phyloP scores from a whole-genome alignment of 2,329 filamentous ascomycete species.

The Cladosporium sp. region DNA sequence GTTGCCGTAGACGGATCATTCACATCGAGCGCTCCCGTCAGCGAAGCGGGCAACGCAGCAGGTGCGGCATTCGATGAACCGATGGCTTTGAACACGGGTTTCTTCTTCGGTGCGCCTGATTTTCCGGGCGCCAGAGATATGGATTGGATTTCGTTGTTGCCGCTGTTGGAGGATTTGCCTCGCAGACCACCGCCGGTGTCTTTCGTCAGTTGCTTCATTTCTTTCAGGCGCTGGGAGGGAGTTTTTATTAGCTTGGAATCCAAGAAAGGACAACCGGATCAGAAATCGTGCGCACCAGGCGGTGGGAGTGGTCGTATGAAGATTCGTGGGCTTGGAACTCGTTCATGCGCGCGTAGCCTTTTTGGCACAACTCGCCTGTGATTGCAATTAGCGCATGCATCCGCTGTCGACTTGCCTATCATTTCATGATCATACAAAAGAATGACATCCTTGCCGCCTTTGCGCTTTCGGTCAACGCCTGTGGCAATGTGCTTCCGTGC shows the following conservation, averaged over 20 bases:
- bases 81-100: constrained; percentile 26
- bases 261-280: neutral
- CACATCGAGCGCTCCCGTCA: constrained; percentile 4
- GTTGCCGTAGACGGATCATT: constrained; percentile 11
- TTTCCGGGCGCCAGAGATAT: constrained; percentile 1
- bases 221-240: constrained; percentile 58
- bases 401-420: too few relatives aligned
- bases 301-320: constrained; percentile 94
- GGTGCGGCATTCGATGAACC: neutral
- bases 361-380: constrained; percentile 71
- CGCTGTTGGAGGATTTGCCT: constrained; percentile 52
- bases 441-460: constrained; percentile 41
- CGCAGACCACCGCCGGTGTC: constrained; percentile 62
- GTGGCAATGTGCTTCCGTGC: constrained; percentile 26
- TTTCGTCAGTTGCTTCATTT: constrained; percentile 79
- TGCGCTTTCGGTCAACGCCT: constrained; percentile 53
- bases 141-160: constrained; percentile 37
- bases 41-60: neutral
- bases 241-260: too few relatives aligned
- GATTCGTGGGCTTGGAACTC: constrained; percentile 93
- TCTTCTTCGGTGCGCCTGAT: constrained; percentile 21
- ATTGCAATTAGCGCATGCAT: neutral
- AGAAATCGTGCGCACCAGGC: constrained; percentile 52
- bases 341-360: constrained; percentile 91
- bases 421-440: constrained; percentile 54